phyloP scores from a whole-genome alignment of 176 grass and related monocot species.

The barley (Hordeum vulgare) region DNA sequence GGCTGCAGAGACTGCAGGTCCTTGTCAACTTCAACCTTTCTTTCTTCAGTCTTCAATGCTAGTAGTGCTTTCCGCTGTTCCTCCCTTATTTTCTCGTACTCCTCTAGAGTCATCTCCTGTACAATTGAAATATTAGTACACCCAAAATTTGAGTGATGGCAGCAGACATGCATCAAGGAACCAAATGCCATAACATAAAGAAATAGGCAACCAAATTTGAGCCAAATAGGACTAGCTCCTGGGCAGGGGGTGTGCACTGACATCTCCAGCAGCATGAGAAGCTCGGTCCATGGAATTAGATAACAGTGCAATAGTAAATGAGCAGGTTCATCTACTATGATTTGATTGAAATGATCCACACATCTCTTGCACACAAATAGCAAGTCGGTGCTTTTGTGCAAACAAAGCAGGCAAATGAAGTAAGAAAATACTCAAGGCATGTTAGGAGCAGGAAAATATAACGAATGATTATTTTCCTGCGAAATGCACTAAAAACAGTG shows the following conservation, averaged over 20 bases:
- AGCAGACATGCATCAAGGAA: not conserved
- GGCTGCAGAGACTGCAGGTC: slow-evolving; percentile 70
- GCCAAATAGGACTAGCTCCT: not conserved
- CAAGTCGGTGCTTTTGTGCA: not conserved
- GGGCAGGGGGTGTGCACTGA: not conserved
- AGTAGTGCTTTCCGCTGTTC: slow-evolving; percentile 74
- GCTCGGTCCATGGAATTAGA: not conserved
- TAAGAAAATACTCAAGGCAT: not conserved
- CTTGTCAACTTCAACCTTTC: slow-evolving; percentile 85
- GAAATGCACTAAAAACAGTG: not conserved
- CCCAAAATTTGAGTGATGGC: not conserved
- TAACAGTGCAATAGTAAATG: not conserved
- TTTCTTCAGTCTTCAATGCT: slow-evolving; percentile 66
- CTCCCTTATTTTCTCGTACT: slow-evolving; percentile 85
- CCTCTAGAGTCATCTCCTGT: slow-evolving; percentile 90
- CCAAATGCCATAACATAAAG: not conserved
- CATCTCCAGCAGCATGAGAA: not conserved
- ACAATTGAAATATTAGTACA: slow-evolving; percentile 14
- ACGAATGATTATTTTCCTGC: not conserved
- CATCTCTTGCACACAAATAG: not conserved
- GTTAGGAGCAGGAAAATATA: not conserved
- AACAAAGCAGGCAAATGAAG: not conserved
- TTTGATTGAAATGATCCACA: not conserved
- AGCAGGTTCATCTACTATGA: not conserved
- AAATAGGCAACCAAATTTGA: not conserved